Conservation (phyloP, 2,329 filamentous ascomycete genomes). For the Penicillium brasilianum region DNA sequence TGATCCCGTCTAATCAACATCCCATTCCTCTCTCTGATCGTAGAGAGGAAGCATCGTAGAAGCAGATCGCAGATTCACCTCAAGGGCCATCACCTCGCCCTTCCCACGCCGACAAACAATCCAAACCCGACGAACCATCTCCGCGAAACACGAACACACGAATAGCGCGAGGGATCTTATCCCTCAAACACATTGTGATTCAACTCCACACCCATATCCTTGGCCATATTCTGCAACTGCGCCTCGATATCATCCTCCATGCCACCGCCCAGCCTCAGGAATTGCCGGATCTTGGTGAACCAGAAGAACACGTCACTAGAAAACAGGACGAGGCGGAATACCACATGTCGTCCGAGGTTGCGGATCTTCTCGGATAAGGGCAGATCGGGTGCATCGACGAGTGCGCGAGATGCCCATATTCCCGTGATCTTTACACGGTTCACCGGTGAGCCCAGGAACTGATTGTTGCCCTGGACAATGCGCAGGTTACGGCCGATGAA, state of each 20-base stretch:
- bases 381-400: conserved; percentile 75
- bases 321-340: conserved; percentile 81
- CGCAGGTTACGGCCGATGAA: conserved; percentile 91
- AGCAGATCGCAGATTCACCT: not conserved
- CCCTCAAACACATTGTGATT: conserved; percentile 90
- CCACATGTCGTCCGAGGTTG: conserved; percentile 75
- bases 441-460: conserved; percentile 85
- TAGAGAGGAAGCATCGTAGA: not conserved
- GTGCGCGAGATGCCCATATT: conserved; percentile 80
- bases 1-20: not conserved
- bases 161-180: conserved; percentile 45
- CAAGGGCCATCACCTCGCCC: not conserved
- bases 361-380: conserved; percentile 65
- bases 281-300: conserved; percentile 76
- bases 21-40: no score
- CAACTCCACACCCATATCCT: conserved; percentile 88
- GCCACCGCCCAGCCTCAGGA: conserved; percentile 74
- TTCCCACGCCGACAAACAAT: not conserved
- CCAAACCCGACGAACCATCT: not conserved
- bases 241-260: conserved; percentile 95
- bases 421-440: conserved; percentile 94
- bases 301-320: conserved; percentile 83
- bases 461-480: conserved; percentile 92
- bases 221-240: conserved; percentile 84
- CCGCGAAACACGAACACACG: not conserved